Evolutionary conservation across 2,329 filamentous ascomycete species (phyloP), one percentile per base, ranked within the genome.

Genomic region (Onygenales sp.): DNA sequence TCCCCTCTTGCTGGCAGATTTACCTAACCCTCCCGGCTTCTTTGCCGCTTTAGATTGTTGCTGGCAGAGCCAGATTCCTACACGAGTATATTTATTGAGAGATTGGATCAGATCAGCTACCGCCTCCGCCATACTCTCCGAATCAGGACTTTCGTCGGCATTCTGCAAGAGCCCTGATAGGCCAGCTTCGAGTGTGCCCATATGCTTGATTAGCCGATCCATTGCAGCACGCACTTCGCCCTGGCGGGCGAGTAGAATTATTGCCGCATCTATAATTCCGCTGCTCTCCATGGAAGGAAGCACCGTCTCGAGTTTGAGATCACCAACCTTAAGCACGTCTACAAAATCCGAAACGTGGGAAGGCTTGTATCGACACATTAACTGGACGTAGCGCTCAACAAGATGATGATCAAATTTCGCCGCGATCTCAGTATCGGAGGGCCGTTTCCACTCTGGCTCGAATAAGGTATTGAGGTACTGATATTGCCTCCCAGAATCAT

Each of bases 31-130:
- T 14, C 63, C 63, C 10, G 63, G 60, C 33, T 63, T 63, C 48
- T 67, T 66, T 5, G 75, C 69, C 0, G 78, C 80, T 63, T 86
- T 87, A 48, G 82, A 89, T 66, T 95, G 89, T 1, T 86, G 83
- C 69, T 94, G 89, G 62, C 93, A 97, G 10, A 98, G 76, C 93
- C 93, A 98, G 50, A 95, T 92, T 11, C 94, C 93, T 1, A 98
- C 89, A 58, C 90, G 85, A 1, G 86, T 83, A 69, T 95, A 97
- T 66, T 95, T 96, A 57, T 94, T 85, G 14, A 98, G 73, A 0
- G 86, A 84, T 54, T 83, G 80, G 3, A 95, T 76, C 1, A 95
- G 76, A 54, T 91, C 86, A 53, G 86, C 81, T 0, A 86, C 82
- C 0, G 86, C 81, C 57, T 85, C 81, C 55, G 83, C 80, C 2